Evolutionary conservation across 108 stramenopile species (phyloP).

Genomic region (Pelagomonas calceolata): DNA sequence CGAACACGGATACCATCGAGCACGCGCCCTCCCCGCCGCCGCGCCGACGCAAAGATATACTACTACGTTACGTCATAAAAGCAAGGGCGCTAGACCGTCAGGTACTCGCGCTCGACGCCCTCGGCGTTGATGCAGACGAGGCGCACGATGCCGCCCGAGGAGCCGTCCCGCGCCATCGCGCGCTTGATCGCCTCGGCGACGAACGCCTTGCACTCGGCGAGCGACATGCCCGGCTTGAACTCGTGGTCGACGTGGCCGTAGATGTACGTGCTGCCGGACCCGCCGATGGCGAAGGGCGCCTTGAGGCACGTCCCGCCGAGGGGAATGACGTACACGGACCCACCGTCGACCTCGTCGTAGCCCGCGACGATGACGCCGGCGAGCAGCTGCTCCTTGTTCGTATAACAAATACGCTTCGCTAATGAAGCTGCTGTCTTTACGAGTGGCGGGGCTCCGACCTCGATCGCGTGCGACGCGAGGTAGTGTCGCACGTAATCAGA

Average conservation of each 20-base stretch:
- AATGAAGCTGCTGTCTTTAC: constrained; percentile 86
- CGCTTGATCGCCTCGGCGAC: constrained; percentile 76
- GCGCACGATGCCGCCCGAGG: constrained; percentile 86
- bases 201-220: constrained; percentile 64
- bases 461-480: constrained; percentile 38
- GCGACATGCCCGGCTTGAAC: constrained; percentile 68
- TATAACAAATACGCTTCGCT: constrained; percentile 68
- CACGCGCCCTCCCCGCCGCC: too few species aligned
- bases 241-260: constrained; percentile 75
- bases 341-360: constrained; percentile 83
- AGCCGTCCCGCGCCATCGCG: constrained; percentile 96
- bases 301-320: constrained; percentile 82
- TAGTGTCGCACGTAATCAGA: constrained; percentile 7
- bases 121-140: constrained; percentile 60
- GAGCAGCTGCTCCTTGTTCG: constrained; percentile 86
- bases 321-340: constrained; percentile 71
- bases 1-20: too few species aligned
- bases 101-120: constrained; percentile 59
- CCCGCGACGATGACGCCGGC: constrained; percentile 96
- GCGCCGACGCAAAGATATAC: too few species aligned
- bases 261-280: constrained; percentile 83
- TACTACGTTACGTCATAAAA: too few species aligned
- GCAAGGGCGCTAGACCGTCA: constrained; percentile 29
- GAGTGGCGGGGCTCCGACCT: constrained; percentile 69
- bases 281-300: constrained; percentile 82